phyloP scores from a whole-genome alignment of 257 asterid genomes.

The Misopates orontium region DNA sequence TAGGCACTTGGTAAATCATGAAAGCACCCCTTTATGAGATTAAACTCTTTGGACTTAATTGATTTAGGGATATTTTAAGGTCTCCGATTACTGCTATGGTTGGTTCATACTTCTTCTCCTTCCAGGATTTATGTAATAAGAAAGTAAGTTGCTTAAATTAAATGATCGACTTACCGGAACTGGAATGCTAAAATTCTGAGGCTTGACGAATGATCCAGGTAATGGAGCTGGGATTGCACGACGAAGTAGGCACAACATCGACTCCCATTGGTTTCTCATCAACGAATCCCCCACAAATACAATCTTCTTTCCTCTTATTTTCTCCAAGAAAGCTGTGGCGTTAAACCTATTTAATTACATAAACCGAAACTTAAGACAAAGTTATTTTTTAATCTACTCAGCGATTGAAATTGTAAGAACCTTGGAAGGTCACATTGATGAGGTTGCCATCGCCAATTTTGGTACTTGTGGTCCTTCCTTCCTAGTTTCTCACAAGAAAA shows the following conservation, averaged over 20 bases:
- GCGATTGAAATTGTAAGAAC: background rate
- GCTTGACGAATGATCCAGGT: background rate
- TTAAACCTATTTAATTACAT: background rate
- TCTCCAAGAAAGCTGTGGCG: background rate
- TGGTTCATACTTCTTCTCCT: no score
- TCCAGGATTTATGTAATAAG: no score
- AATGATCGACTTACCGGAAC: constrained; percentile 35
- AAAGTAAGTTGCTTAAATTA: no score
- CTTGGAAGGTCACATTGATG: constrained; percentile 31
- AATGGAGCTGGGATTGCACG: constrained; percentile 3
- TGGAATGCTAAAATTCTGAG: constrained; percentile 33
- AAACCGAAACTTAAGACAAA: background rate
- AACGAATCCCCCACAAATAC: constrained; percentile 17
- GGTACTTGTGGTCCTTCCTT: constrained; percentile 29
- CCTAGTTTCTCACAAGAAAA: constrained; percentile 36
- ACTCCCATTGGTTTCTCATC: constrained; percentile 14
- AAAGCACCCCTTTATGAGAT: no score
- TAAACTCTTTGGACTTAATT: no score
- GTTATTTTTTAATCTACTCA: background rate
- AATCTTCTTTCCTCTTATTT: constrained; percentile 3
- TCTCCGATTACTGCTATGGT: no score
- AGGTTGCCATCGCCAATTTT: constrained; percentile 14
- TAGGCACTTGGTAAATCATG: no score
- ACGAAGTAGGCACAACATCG: constrained; percentile 1
- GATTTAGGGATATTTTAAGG: no score